Evolutionary conservation across 2,329 filamentous ascomycete genomes (phyloP), one percentile per base, ranked within the genome.

Genomic region (Penicillium corylophilum): DNA sequence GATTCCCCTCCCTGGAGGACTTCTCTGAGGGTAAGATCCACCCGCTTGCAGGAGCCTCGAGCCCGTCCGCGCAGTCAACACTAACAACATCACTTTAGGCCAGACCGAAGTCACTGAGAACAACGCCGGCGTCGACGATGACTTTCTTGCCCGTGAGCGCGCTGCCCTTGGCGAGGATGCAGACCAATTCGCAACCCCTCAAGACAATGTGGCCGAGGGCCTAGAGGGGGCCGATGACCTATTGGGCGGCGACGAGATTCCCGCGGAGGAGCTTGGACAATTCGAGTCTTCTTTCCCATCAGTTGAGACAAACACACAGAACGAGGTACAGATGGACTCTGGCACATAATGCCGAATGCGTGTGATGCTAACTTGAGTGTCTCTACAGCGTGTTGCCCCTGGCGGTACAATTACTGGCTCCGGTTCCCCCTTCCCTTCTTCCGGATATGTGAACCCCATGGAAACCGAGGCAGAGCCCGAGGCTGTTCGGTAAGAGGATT

Each of bases 221-320:
- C 82, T 80, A 59, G 85, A 87, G 63, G 78, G 83, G 59, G 81
- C 77, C 48, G 84, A 87, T 57, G 88, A 94, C 66, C 78, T 95
- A 53, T 80, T 92, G 46, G 84, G 84, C 44, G 85, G 83, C 36
- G 53, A 55, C 31, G 56, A 53, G 50, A 61, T 53, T 15, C 61
- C 68, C 24, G 45, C 45, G 5, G 73, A 79, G 55, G 77, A 80
- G 52, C 77, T 84, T 60, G 74, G 75, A 40, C 80, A 80, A 57
- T 97, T 97, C 64, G 89, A 96, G 75, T 90, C 84, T 71, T 91
- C 90, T 56, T 99, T 96, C 73, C 94, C 94, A 26, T 89, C 91
- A 50, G 85, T 99, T 60, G 82, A 85, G 64, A 83, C 80, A 44
- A 74, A 86, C 66, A 82, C 79, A 47, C 74, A 77, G 73, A 90